Conservation (phyloP, 257 asterid genomes). For the Ehretia macrophylla region DNA sequence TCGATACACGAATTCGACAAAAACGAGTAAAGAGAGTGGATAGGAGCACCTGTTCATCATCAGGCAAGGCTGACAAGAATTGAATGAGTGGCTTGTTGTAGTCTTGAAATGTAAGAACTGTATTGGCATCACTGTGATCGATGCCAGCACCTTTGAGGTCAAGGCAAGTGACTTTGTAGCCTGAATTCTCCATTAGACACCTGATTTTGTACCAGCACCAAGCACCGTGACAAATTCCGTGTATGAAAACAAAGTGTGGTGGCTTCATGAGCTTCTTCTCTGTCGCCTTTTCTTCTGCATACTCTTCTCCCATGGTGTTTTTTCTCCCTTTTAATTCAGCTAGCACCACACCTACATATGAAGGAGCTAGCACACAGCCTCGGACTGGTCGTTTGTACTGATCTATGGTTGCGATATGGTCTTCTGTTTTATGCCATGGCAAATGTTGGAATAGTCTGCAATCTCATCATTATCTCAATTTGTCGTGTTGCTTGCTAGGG, state of each 20-base stretch:
- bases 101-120: conserved; percentile 48
- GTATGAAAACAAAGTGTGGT: conserved; percentile 71
- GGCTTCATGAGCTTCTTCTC: background rate
- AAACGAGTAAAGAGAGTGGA: too few species aligned
- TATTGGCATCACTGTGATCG: conserved; percentile 63
- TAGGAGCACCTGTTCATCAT: conserved; percentile 42
- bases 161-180: conserved; percentile 66
- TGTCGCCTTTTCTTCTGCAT: background rate
- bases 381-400: background rate
- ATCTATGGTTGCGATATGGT: too few species aligned
- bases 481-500: too few species aligned
- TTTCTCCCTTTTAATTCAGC: too few species aligned
- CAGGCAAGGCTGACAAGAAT: conserved; percentile 42
- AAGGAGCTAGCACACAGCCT: background rate
- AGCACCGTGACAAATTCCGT: conserved; percentile 65
- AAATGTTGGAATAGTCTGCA: too few species aligned
- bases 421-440: too few species aligned
- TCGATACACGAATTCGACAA: background rate
- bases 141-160: conserved; percentile 74
- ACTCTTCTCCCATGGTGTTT: background rate
- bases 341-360: too few species aligned
- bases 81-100: conserved; percentile 72
- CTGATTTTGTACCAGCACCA: conserved; percentile 93
- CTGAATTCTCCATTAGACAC: conserved; percentile 57
- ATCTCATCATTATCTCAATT: too few species aligned